Evolutionary conservation across 2,329 filamentous ascomycete species (phyloP), one percentile per base, ranked within the genome.

Genomic region (Rhexocercosporidium sp.): DNA sequence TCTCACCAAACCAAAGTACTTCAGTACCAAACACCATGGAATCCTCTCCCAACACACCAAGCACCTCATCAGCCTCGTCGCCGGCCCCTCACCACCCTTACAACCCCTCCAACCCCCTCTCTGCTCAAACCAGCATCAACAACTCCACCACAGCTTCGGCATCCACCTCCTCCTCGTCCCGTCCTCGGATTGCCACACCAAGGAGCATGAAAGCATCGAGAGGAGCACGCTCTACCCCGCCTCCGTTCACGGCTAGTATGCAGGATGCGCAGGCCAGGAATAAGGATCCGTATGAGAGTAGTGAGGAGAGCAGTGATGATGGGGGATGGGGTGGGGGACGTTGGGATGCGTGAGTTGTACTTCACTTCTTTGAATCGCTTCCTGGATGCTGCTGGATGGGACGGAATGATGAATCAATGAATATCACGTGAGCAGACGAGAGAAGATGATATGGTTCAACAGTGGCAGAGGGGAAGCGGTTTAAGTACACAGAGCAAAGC

Each of bases 251-350:
- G 0, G 70, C 79, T 22, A 77, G 80, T 66, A 86, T 86, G 84
- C 84, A 85, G 72, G 86, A 89, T 75, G 82, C 81, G 6, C 87
- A 89, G 75, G 85, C 87, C 4, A 81, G 87, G 47, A 86, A 86
- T 61, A 87, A 87, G 73, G 82, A 88, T 68, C 84, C 85, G 0
- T 86, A 86, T 73, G 69, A 76, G 51, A 59, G 54, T 20, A 49
- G 53, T 44, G 71, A 72, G 20, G 67, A 69, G n/a, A 54, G 47
- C 41, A 53, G 46, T 44, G 46, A 49, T 44, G 60, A 62, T 25
- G 47, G 49, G 29, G 46, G 18, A 46, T 49, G 44, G 59, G 20
- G n/a, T 25, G 59, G 31, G 16, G 53, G 57, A 25, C 20, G 47
- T 29, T 39, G 46, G 31, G 61, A 67, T 56, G 53, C 31, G 60